phyloP scores from a whole-genome alignment of 2,329 filamentous ascomycete genomes.

The Nothophaeocryptopus gaeumannii region DNA sequence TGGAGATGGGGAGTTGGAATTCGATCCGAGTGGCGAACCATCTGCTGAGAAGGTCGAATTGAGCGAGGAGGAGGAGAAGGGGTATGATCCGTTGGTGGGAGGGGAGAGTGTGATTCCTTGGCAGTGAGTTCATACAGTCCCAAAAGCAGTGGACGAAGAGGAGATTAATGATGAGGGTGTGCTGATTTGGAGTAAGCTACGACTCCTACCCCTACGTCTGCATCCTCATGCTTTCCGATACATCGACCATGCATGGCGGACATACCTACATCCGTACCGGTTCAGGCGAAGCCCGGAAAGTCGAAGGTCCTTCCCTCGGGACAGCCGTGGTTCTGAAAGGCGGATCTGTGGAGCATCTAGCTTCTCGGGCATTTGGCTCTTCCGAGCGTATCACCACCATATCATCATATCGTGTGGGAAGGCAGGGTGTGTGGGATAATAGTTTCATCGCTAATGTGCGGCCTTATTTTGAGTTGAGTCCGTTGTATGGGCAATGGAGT shows the following conservation, averaged over 20 bases:
- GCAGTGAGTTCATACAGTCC: neutral
- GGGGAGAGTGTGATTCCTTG: slow-evolving; percentile 1
- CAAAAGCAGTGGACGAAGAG: no score
- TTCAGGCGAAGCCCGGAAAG: no score
- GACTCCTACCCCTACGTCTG: neutral
- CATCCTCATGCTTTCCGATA: neutral
- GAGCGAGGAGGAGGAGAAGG: neutral
- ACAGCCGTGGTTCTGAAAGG: no score
- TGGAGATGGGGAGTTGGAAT: neutral
- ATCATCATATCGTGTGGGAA: no score
- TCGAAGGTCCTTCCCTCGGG: no score
- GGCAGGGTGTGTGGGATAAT: neutral
- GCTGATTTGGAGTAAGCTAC: neutral
- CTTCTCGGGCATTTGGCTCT: no score
- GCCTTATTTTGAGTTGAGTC: neutral
- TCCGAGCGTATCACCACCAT: no score
- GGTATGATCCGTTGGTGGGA: neutral
- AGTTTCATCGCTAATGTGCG: neutral
- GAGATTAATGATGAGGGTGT: no score
- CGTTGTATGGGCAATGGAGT: neutral
- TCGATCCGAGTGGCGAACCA: neutral
- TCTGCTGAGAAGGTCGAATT: neutral
- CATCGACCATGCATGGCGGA: neutral
- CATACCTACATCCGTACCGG: neutral
- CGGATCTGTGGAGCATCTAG: no score